These are phyloP conservation scores for Stagonosporopsis tanaceti DNA, from an alignment of 2,329 filamentous ascomycete genomes.

Conservation along the genomic window DNA sequence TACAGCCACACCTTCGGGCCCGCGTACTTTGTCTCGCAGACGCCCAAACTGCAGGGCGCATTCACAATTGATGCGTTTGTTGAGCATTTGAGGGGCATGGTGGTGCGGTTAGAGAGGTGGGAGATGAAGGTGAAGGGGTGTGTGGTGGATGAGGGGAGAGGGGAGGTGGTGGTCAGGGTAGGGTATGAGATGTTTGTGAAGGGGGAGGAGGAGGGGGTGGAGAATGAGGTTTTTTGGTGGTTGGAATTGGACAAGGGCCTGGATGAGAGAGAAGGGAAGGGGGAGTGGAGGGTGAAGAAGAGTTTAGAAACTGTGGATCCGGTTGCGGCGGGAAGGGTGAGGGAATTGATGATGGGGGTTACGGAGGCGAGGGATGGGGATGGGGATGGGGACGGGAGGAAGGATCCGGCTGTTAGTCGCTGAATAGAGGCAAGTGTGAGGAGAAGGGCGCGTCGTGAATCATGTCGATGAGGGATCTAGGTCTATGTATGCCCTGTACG, in stretches of 20 bases:
- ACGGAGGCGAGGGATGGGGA: background rate
- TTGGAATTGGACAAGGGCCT: slow-evolving; percentile 33
- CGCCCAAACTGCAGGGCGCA: background rate
- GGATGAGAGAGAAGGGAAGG: background rate
- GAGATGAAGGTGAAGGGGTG: slow-evolving; percentile 26
- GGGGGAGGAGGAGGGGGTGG: slow-evolving; percentile 19
- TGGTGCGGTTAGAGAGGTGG: slow-evolving; percentile 27
- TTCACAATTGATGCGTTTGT: background rate
- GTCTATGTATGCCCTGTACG: slow-evolving; percentile 14
- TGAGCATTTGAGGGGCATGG: background rate
- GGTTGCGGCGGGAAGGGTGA: slow-evolving; percentile 28
- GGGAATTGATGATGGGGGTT: slow-evolving; percentile 24
- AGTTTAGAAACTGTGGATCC: slow-evolving; percentile 46
- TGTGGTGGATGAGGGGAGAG: slow-evolving; percentile 37
- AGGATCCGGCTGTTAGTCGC: too few relatives aligned
- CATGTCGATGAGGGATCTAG: slow-evolving; percentile 11
- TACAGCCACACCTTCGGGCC: slow-evolving; percentile 11
- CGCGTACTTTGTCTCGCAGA: background rate
- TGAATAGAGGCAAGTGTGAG: background rate
- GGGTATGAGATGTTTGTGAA: slow-evolving; percentile 38
- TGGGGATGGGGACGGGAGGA: too few relatives aligned
- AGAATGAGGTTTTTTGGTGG: slow-evolving; percentile 47
- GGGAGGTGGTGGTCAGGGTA: slow-evolving; percentile 28
- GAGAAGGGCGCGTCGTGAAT: background rate
- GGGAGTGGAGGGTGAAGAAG: slow-evolving; percentile 29